A percentile compares a stretch with the other conserved stretches of the same genome.
phyloP scores from a whole-genome alignment of 129 eudicot species.

The Oenanthe sinensis region DNA sequence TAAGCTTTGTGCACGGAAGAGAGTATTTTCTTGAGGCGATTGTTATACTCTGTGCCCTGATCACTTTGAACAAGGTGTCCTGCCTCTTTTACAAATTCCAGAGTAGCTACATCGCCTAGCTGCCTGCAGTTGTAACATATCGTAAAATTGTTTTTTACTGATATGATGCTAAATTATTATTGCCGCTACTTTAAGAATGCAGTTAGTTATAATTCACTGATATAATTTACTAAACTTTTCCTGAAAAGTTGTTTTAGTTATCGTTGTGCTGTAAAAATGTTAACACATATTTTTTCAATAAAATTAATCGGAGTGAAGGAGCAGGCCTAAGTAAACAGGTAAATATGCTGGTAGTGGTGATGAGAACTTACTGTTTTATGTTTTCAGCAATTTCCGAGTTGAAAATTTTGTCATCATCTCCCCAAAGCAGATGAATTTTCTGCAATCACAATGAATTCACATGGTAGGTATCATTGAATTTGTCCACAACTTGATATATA shows the following conservation, averaged over 20 bases:
- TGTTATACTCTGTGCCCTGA: neutral
- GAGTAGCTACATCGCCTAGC: neutral
- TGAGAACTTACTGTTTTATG: constrained; percentile 1
- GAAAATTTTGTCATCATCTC: constrained; percentile 10
- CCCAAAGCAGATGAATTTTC: constrained; percentile 8
- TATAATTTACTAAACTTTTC: no score
- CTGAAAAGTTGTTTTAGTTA: neutral
- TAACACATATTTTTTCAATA: neutral
- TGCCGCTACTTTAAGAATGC: no score
- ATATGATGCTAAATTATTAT: neutral
- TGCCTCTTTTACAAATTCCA: constrained; percentile 11
- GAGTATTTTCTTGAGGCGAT: neutral
- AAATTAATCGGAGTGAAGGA: neutral
- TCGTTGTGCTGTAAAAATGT: neutral
- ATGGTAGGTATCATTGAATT: neutral
- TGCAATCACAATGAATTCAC: neutral
- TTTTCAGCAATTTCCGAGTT: constrained; percentile 1
- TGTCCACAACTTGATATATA: neutral
- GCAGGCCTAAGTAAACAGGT: neutral
- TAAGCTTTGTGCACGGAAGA: constrained; percentile 2
- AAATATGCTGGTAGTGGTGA: neutral
- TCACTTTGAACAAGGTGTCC: constrained; percentile 10
- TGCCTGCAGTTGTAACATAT: neutral
- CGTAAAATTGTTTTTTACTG: neutral
- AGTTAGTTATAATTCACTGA: no score